These are phyloP conservation scores for Termitomyces bulborhizus DNA, from an alignment of 768 basidiomycete genomes.

Conservation along the genomic window DNA sequence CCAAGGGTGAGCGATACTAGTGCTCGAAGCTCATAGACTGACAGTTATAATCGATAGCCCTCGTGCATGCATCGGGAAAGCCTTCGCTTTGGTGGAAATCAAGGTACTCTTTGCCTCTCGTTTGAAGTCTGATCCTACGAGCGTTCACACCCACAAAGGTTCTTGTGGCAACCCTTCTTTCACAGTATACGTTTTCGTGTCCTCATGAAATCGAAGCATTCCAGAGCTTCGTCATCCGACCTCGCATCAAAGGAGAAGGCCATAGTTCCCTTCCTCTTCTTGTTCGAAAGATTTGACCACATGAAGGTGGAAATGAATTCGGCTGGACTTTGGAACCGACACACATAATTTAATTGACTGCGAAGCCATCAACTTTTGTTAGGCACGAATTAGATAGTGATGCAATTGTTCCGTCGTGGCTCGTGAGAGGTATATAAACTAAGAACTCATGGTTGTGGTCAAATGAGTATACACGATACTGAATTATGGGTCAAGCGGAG, in stretches of 20 bases:
- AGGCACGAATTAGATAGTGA: not conserved
- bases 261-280: constrained; percentile 52
- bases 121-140: not conserved
- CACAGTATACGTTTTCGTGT: constrained; percentile 49
- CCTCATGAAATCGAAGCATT: constrained; percentile 51
- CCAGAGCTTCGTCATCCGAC: constrained; percentile 61
- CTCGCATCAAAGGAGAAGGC: constrained; percentile 46
- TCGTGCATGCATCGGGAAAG: constrained; percentile 53
- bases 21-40: not conserved
- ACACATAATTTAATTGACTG: too few relatives aligned
- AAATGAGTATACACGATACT: not conserved
- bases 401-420: not conserved
- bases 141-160: constrained; percentile 16
- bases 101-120: constrained; percentile 31
- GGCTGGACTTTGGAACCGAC: not conserved
- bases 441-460: not conserved
- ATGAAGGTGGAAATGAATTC: not conserved
- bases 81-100: constrained; percentile 54
- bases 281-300: constrained; percentile 31
- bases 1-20: constrained; percentile 35
- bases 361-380: not conserved
- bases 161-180: constrained; percentile 43
- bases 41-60: constrained; percentile 31
- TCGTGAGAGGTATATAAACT: constrained; percentile 6
- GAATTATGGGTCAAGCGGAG: not conserved